Base-by-base conservation (phyloP, 805 yeast species). In the Metschnikowia drakensbergensis region DNA sequence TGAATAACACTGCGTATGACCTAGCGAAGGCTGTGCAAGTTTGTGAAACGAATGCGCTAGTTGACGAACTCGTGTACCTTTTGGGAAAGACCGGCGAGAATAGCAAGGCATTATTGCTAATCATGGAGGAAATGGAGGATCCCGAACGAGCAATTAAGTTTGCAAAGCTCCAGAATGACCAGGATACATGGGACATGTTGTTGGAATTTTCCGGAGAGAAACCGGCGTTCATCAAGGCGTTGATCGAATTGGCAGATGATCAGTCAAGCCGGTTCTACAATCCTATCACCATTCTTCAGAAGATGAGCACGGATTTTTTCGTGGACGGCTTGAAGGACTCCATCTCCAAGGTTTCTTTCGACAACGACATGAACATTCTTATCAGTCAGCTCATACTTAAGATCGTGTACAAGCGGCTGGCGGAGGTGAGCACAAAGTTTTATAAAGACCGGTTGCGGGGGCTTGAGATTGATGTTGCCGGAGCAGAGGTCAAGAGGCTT, bases 71-170 rank as follows among this genome's bases (percentile, higher is more conserved):
- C 36, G 96, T 94, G 0, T 90, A 81, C 59, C 66, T 94, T 29
- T 75, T 88, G 52, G 95, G 96, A 4, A 81, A 82, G 57, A 83
- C 87, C 26, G 98, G 99, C 1, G 86, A 87, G 55, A 81, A 83
- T 48, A 77, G 76, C 52, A 78, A 81, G 52, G 98, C 98, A 0
- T 67, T 92, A 57, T 77, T 74, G 49, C 70, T 94, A 37, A 89
- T 94, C 11, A 82, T 90, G 35, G 85, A 87, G 54, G 78, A 87
- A 56, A 67, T 91, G 45, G 76, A 84, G 47, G 94, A 92, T 61
- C 92, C 96, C 0, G 77, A 78, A 36, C 74, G 79, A 54, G 98
- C 98, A 0, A 86, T 94, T 25, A 76, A 75, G 13, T 94, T 90
- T 73, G 94, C 91, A 1, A 77, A 74, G 44, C 75, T 75, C 8